These are phyloP conservation scores for Pittosporum tobira DNA, from an alignment of 129 eudicot genomes.

Conservation along the genomic window DNA sequence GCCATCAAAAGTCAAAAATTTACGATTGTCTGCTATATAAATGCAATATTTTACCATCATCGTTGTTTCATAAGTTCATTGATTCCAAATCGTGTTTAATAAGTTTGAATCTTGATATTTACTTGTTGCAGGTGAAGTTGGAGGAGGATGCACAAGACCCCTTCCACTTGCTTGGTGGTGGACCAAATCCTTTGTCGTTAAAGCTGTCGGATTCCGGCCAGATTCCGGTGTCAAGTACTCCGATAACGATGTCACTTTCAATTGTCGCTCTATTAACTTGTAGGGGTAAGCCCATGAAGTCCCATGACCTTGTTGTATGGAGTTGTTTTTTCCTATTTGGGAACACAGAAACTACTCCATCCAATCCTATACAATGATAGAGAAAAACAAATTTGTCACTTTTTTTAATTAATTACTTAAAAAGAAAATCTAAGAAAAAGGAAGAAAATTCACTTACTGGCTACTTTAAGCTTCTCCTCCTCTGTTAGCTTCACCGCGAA, in stretches of 20 bases:
- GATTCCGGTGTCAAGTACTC: slow-evolving; percentile 34
- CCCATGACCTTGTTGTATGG: slow-evolving; percentile 56
- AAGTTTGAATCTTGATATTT: neutral
- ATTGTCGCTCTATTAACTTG: slow-evolving; percentile 9
- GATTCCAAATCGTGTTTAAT: neutral
- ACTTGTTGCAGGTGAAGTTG: slow-evolving; percentile 54
- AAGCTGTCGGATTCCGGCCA: slow-evolving; percentile 35
- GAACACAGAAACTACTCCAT: slow-evolving; percentile 43
- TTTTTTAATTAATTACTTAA: neutral
- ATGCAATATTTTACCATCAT: too few relatives aligned
- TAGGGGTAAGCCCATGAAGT: slow-evolving; percentile 37
- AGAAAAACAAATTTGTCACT: neutral
- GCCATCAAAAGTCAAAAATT: too few relatives aligned
- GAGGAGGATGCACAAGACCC: slow-evolving; percentile 31
- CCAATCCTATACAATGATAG: slow-evolving; percentile 19
- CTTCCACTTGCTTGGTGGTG: slow-evolving; percentile 44
- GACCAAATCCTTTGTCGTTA: slow-evolving; percentile 18
- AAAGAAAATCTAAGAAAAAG: neutral
- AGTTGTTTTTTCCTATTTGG: slow-evolving; percentile 27
- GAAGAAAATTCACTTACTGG: neutral
- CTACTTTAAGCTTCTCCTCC: slow-evolving; percentile 8
- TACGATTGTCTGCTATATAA: too few relatives aligned
- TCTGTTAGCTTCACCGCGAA: slow-evolving; percentile 9
- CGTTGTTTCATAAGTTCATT: too few relatives aligned
- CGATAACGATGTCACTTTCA: slow-evolving; percentile 35